These are phyloP conservation scores for Curvularia spicifera DNA, from an alignment of 2,329 filamentous ascomycete genomes.

Conservation along the genomic window DNA sequence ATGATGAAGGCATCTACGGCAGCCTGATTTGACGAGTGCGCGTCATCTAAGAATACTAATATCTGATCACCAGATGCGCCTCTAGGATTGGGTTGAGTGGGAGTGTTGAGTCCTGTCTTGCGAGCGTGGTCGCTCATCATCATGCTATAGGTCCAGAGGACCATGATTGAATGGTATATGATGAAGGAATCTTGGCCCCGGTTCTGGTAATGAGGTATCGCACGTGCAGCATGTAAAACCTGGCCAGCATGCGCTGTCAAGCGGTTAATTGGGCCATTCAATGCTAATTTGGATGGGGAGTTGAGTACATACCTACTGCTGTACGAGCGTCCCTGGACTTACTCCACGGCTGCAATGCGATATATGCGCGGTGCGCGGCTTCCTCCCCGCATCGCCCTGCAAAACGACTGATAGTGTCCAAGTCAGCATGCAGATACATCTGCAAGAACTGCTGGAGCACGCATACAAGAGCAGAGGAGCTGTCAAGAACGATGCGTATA, in stretches of 20 bases:
- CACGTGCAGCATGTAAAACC: slow-evolving; percentile 22
- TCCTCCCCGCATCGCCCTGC: slow-evolving; percentile 70
- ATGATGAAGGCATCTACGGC: slow-evolving; percentile 21
- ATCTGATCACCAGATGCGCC: neutral
- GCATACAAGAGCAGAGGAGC: slow-evolving; percentile 13
- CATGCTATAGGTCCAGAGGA: slow-evolving; percentile 37
- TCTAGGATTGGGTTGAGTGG: neutral
- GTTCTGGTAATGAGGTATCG: slow-evolving; percentile 26
- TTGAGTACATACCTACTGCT: slow-evolving; percentile 11
- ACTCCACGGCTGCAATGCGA: slow-evolving; percentile 53
- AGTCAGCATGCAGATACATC: slow-evolving; percentile 67
- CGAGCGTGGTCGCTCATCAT: slow-evolving; percentile 24
- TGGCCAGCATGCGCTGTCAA: slow-evolving; percentile 25
- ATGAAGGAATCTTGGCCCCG: slow-evolving; percentile 30
- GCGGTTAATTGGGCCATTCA: neutral
- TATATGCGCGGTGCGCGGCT: slow-evolving; percentile 56
- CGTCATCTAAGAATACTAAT: slow-evolving; percentile 19
- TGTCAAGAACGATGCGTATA: slow-evolving; percentile 52
- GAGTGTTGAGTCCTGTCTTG: slow-evolving; percentile 15
- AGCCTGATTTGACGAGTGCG: slow-evolving; percentile 10
- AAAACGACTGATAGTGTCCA: slow-evolving; percentile 69
- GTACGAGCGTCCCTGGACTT: slow-evolving; percentile 27
- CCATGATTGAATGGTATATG: slow-evolving; percentile 30
- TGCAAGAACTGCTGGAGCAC: slow-evolving; percentile 59
- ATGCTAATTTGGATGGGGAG: neutral